Evolutionary conservation across 2,329 filamentous ascomycete genomes (phyloP), one percentile per base, ranked within the genome.

Genomic region (Colletotrichum incanum): DNA sequence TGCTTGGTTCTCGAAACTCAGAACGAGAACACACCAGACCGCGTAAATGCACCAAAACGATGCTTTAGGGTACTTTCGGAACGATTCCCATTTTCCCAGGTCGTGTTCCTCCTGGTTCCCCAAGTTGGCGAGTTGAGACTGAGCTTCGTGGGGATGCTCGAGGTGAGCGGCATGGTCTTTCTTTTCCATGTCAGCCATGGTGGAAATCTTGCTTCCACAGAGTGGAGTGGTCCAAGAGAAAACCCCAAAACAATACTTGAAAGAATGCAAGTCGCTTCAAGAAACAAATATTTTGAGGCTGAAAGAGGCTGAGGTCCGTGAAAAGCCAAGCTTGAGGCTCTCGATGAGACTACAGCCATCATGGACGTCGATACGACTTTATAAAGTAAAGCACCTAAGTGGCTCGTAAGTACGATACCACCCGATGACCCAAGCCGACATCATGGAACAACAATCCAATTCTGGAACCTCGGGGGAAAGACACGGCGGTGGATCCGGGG

Each of bases 1-100:
- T 28, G 83, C 84, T 71, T 84, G 82, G 69, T 82, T 82, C 71
- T 85, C 83, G 59, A 85, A 85, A 43, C 77, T 79, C 55, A 82
- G 79, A 26, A 84, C 79, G 11, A 85, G 69, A 4, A 83, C 76
- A 18, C 78, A 76, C 81, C 82, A 86, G 11, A 82, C 79, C 37
- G 82, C 81, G 70, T 80, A 85, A 45, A 83, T 41, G 47, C 77
- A 81, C 83, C 83, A 85, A 26, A 71, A 65, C 7, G 65, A 78
- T 7, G 77, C 77, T 5, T 71, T 73, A 11, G 77, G 78, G 59
- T 78, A 75, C 31, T 76, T 76, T n/a, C 61, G 74, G 39, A 79
- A 71, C n/a, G 78, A 75, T 28, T 75, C 55, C 7, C 28, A 45
- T 39, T 75, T 76, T 31, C 68, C 71, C 5, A 76, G 54, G 26